These are phyloP conservation scores for Didymella sp. DNA, from an alignment of 2,329 filamentous ascomycete species.

Conservation along the genomic window DNA sequence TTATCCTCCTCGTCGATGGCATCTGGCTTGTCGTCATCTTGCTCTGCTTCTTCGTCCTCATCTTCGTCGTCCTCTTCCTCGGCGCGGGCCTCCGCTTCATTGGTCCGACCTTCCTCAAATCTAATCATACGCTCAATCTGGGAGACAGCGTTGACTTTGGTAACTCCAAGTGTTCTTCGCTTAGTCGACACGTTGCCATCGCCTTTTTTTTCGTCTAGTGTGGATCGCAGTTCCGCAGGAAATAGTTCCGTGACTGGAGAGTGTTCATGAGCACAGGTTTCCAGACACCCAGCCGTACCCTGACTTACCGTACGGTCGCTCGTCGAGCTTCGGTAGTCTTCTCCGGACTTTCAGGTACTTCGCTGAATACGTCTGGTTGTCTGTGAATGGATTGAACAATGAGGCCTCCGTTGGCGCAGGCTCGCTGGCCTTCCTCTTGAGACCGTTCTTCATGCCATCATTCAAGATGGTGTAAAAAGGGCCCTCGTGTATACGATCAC, in stretches of 20 bases:
- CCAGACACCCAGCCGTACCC: neutral
- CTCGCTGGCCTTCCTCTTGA: slow-evolving; percentile 47
- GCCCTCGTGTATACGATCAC: slow-evolving; percentile 64
- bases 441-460: slow-evolving; percentile 54
- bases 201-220: slow-evolving; percentile 53
- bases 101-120: slow-evolving; percentile 54
- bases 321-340: slow-evolving; percentile 61
- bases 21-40: slow-evolving; percentile 59
- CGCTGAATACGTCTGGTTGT: slow-evolving; percentile 66
- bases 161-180: slow-evolving; percentile 44
- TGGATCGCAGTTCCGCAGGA: slow-evolving; percentile 63
- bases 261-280: slow-evolving; percentile 9
- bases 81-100: slow-evolving; percentile 56
- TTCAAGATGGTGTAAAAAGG: slow-evolving; percentile 65
- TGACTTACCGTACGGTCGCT: slow-evolving; percentile 61
- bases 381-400: slow-evolving; percentile 66
- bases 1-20: slow-evolving; percentile 66
- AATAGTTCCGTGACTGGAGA: slow-evolving; percentile 62
- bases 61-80: slow-evolving; percentile 53
- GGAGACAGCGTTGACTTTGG: slow-evolving; percentile 41
- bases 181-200: slow-evolving; percentile 37
- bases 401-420: slow-evolving; percentile 48
- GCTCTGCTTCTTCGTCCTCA: slow-evolving; percentile 56
- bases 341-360: slow-evolving; percentile 65
- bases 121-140: slow-evolving; percentile 50